Conservation (phyloP, 352 stramenopile genomes). For the Aphanomyces stellatus region DNA sequence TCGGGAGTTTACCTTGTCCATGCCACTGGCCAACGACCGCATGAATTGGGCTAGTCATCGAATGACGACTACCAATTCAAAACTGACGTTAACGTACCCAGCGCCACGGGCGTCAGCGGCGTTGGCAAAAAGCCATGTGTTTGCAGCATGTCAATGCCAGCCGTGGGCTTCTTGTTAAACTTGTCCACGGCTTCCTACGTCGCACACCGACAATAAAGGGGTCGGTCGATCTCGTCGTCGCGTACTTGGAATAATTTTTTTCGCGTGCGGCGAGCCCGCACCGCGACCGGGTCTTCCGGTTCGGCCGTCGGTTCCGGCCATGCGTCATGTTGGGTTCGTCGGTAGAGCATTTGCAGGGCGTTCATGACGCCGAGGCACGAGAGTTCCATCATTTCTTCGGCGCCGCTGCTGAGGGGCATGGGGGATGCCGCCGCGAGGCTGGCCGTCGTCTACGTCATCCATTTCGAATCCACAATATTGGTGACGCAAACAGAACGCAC, state of each 20-base stretch:
- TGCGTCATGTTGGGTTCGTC: constrained; percentile 29
- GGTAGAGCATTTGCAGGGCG: constrained; percentile 61
- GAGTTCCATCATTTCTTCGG: constrained; percentile 37
- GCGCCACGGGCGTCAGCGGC: constrained; percentile 55
- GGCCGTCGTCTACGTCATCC: too few relatives aligned
- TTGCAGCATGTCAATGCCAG: constrained; percentile 83
- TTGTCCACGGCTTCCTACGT: constrained; percentile 65
- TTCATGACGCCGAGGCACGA: constrained; percentile 66
- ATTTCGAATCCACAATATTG: too few relatives aligned
- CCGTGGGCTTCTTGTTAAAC: constrained; percentile 93
- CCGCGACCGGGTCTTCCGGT: constrained; percentile 28
- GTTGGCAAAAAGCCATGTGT: constrained; percentile 69
- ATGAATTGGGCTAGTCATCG: constrained; percentile 48
- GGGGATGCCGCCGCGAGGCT: too few relatives aligned
- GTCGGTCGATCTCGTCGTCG: too few relatives aligned
- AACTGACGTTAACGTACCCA: too few relatives aligned
- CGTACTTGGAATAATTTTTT: constrained; percentile 68
- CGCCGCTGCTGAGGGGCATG: too few relatives aligned
- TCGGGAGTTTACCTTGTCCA: constrained; percentile 63
- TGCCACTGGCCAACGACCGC: constrained; percentile 62
- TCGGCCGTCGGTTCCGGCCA: constrained; percentile 17
- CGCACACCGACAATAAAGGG: neutral
- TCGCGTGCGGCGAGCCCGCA: constrained; percentile 56
- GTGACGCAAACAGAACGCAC: too few relatives aligned
- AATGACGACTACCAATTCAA: too few relatives aligned